These are phyloP conservation scores for Bipolaris zeicola DNA, from an alignment of 2,329 filamentous ascomycete species.

Conservation along the genomic window DNA sequence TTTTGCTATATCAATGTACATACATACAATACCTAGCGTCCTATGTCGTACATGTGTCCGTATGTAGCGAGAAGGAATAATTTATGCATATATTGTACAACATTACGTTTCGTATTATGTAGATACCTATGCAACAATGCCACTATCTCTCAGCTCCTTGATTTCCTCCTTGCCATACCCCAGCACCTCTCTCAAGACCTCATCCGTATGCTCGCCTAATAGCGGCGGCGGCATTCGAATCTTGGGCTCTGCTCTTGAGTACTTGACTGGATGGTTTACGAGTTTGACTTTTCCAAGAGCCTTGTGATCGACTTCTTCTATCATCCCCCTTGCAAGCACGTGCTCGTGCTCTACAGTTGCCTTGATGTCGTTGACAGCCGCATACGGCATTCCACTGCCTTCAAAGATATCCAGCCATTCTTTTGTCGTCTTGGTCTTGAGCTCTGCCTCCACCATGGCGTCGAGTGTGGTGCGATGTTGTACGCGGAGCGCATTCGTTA, in stretches of 20 bases:
- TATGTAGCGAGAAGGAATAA: too few relatives aligned
- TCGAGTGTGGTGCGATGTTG: conserved; percentile 78
- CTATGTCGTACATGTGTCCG: too few relatives aligned
- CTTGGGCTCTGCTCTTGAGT: conserved; percentile 77
- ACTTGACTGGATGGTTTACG: conserved; percentile 93
- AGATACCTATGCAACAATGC: conserved; percentile 18
- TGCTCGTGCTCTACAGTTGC: conserved; percentile 82
- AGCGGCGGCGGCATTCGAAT: conserved; percentile 80
- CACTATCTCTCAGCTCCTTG: conserved; percentile 12
- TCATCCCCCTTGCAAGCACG: conserved; percentile 79
- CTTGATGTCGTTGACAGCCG: conserved; percentile 91
- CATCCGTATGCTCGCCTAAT: conserved; percentile 59
- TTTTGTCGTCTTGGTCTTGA: conserved; percentile 75
- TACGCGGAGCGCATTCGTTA: conserved; percentile 64
- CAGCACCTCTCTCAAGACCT: conserved; percentile 40
- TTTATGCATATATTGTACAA: background rate
- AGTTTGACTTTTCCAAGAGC: conserved; percentile 83
- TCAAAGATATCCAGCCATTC: conserved; percentile 89
- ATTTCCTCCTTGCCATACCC: conserved; percentile 35
- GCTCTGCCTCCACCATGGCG: conserved; percentile 74
- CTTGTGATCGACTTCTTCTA: conserved; percentile 81
- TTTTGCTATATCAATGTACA: background rate
- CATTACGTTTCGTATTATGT: background rate
- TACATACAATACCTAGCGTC: too few relatives aligned
- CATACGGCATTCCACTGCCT: conserved; percentile 90